phyloP scores from a whole-genome alignment of 2,329 filamentous ascomycete species.

The Emmonsia crescens region DNA sequence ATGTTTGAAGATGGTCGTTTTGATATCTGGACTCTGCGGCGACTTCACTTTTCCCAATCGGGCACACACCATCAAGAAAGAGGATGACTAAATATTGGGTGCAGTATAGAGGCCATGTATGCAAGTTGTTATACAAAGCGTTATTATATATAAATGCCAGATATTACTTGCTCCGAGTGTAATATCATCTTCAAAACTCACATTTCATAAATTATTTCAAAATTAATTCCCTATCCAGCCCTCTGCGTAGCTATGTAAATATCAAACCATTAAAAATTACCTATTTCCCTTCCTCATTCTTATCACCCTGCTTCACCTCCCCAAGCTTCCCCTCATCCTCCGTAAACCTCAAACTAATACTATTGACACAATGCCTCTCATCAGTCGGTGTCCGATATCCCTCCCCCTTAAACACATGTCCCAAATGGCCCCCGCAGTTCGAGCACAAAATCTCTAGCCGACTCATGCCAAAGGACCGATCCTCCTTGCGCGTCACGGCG shows the following conservation, averaged over 20 bases:
- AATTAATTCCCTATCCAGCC: no score
- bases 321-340: slow-evolving; percentile 51
- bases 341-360: slow-evolving; percentile 74
- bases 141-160: no score
- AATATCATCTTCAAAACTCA: neutral
- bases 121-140: no score
- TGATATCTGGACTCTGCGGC: neutral
- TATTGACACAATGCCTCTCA: slow-evolving; percentile 96
- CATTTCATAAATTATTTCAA: neutral
- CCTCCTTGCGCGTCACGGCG: slow-evolving; percentile 72
- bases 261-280: neutral
- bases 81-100: neutral
- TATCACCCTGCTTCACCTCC: neutral
- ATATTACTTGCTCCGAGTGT: neutral
- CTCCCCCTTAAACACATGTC: slow-evolving; percentile 87
- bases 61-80: neutral
- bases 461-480: slow-evolving; percentile 67
- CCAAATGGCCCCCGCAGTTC: slow-evolving; percentile 86
- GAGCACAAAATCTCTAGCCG: slow-evolving; percentile 88
- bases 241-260: neutral
- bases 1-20: no score
- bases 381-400: slow-evolving; percentile 76
- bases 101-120: neutral
- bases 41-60: neutral
- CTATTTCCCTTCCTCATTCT: neutral